phyloP scores from a whole-genome alignment of 2,329 filamentous ascomycete genomes.

The Xylariaceae sp. region DNA sequence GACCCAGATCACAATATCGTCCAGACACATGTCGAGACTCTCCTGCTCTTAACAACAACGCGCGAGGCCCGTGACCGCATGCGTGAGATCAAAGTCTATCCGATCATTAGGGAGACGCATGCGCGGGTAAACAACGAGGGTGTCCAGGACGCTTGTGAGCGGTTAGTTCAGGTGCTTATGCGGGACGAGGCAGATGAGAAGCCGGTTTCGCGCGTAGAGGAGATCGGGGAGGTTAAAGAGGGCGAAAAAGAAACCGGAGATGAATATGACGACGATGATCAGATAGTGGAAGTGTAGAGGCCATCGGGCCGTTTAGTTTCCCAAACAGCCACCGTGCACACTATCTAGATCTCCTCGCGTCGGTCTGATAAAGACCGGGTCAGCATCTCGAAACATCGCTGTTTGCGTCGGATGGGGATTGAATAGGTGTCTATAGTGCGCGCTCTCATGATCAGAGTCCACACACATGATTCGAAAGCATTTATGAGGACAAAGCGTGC shows the following conservation, averaged over 20 bases:
- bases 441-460: too few relatives aligned
- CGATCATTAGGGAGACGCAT: slow-evolving; percentile 83
- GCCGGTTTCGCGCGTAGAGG: slow-evolving; percentile 39
- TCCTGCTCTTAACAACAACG: slow-evolving; percentile 78
- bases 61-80: slow-evolving; percentile 69
- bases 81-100: slow-evolving; percentile 77
- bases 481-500: too few relatives aligned
- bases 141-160: slow-evolving; percentile 79
- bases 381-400: too few relatives aligned
- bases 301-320: not conserved
- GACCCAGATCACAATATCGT: slow-evolving; percentile 74
- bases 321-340: not conserved
- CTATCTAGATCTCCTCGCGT: slow-evolving; percentile 9
- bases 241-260: slow-evolving; percentile 1
- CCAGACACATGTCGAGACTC: slow-evolving; percentile 81
- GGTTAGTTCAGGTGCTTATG: slow-evolving; percentile 85
- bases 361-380: not conserved
- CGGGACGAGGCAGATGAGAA: slow-evolving; percentile 62
- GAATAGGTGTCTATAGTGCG: too few relatives aligned
- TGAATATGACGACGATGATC: slow-evolving; percentile 45
- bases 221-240: slow-evolving; percentile 34
- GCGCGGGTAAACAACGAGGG: slow-evolving; percentile 70
- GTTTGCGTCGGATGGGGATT: too few relatives aligned
- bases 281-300: slow-evolving; percentile 50
- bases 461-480: too few relatives aligned